Evolutionary conservation across 768 basidiomycete genomes (phyloP).

Genomic region (Hydnomerulius pinastri): DNA sequence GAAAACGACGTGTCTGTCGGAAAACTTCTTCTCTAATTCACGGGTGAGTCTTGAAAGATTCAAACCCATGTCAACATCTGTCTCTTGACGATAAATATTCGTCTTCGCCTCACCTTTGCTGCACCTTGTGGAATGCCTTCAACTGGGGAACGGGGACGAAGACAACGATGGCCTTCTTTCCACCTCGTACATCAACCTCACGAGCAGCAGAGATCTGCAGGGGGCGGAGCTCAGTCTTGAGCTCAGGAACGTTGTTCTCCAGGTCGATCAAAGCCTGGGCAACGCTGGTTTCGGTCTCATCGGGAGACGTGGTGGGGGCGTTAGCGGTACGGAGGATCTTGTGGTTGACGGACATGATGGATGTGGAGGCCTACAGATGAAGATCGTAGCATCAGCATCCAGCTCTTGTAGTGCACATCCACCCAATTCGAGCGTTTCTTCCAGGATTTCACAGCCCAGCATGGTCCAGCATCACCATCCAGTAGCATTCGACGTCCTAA

Average conservation of each 20-base stretch:
- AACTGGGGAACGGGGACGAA: slow-evolving; percentile 97
- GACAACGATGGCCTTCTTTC: slow-evolving; percentile 98
- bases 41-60: slow-evolving; percentile 79
- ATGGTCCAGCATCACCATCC: slow-evolving; percentile 24
- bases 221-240: slow-evolving; percentile 93
- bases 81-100: not conserved
- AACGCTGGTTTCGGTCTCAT: slow-evolving; percentile 88
- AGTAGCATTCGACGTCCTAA: slow-evolving; percentile 8
- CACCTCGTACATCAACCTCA: slow-evolving; percentile 98
- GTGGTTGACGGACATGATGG: slow-evolving; percentile 69
- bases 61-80: slow-evolving; percentile 9
- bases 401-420: slow-evolving; percentile 48
- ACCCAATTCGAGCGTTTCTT: slow-evolving; percentile 42
- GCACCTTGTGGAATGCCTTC: slow-evolving; percentile 98
- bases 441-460: slow-evolving; percentile 14
- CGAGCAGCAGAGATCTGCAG: slow-evolving; percentile 98
- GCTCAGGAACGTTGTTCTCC: slow-evolving; percentile 97
- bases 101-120: slow-evolving; percentile 70
- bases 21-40: slow-evolving; percentile 99
- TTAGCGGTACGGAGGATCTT: slow-evolving; percentile 98
- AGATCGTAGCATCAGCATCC: slow-evolving; percentile 45
- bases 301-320: slow-evolving; percentile 85
- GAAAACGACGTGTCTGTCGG: slow-evolving; percentile 98
- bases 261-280: slow-evolving; percentile 97
- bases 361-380: slow-evolving; percentile 19